Conservation (phyloP, 352 stramenopile species). For the Phytophthora ramorum region DNA sequence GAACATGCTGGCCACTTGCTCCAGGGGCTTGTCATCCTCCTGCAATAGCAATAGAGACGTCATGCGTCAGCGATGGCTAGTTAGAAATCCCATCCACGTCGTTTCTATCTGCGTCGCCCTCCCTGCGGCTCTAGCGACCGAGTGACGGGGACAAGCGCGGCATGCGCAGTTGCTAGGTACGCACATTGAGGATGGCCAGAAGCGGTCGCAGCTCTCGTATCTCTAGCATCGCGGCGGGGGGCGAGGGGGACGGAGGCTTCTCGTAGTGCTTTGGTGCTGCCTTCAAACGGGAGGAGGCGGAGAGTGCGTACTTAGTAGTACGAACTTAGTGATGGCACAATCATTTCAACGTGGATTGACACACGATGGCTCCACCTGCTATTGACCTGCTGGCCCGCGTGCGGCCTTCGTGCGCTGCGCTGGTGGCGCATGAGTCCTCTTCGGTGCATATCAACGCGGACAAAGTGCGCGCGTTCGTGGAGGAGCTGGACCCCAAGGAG, state of each 20-base stretch:
- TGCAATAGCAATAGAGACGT: conserved; percentile 27
- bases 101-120: conserved; percentile 20
- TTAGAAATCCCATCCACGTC: conserved; percentile 15
- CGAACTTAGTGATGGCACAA: conserved; percentile 21
- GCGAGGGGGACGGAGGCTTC: conserved; percentile 16
- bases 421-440: conserved; percentile 52
- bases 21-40: conserved; percentile 87
- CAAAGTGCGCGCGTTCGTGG: conserved; percentile 56
- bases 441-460: conserved; percentile 59
- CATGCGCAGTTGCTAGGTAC: conserved; percentile 12
- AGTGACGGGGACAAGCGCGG: background rate
- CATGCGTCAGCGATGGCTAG: background rate
- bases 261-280: conserved; percentile 10
- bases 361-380: conserved; percentile 38
- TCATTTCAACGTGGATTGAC: conserved; percentile 14
- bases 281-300: conserved; percentile 28
- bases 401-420: conserved; percentile 56
- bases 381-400: conserved; percentile 51
- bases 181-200: conserved; percentile 85
- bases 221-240: conserved; percentile 65
- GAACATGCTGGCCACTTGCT: conserved; percentile 75
- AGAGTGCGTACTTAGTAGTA: conserved; percentile 13
- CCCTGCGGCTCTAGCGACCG: background rate
- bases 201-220: conserved; percentile 83
- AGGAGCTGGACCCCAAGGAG: conserved; percentile 58